These are phyloP conservation scores for Aegilops speltoides DNA, from an alignment of 176 grass and related monocot species.

Conservation along the genomic window DNA sequence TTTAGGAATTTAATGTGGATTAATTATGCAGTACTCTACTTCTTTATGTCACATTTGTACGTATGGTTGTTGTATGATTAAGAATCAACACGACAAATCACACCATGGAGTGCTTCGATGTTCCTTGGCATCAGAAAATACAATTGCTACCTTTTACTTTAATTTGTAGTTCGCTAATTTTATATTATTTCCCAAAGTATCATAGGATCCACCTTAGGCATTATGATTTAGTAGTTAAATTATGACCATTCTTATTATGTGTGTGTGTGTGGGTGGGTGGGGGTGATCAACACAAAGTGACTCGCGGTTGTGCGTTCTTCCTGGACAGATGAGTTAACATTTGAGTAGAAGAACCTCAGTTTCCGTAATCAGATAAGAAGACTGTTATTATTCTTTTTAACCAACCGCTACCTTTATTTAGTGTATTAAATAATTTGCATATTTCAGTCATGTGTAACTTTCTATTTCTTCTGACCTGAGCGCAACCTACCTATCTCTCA, in stretches of 20 bases:
- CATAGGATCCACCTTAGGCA: neutral
- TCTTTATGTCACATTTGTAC: neutral
- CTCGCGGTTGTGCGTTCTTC: neutral
- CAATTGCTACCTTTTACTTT: neutral
- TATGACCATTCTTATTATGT: neutral
- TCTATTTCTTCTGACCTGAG: neutral
- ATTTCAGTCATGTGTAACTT: neutral
- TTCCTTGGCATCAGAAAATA: neutral
- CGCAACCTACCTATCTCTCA: conserved; percentile 20
- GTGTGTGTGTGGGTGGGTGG: too few relatives aligned
- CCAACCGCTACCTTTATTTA: neutral
- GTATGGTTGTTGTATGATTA: neutral
- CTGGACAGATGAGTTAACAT: neutral
- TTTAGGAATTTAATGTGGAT: neutral
- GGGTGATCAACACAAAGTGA: neutral
- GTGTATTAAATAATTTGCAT: conserved; percentile 18
- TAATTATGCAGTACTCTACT: neutral
- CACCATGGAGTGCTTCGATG: neutral
- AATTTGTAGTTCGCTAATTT: neutral
- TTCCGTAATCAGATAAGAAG: neutral
- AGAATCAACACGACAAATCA: neutral
- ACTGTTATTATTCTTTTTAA: neutral
- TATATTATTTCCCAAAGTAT: neutral
- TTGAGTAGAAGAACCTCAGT: neutral
- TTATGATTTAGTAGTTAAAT: neutral